Conservation (phyloP, 1,284 basidiomycete species). For the Wolfiporia cocos region DNA sequence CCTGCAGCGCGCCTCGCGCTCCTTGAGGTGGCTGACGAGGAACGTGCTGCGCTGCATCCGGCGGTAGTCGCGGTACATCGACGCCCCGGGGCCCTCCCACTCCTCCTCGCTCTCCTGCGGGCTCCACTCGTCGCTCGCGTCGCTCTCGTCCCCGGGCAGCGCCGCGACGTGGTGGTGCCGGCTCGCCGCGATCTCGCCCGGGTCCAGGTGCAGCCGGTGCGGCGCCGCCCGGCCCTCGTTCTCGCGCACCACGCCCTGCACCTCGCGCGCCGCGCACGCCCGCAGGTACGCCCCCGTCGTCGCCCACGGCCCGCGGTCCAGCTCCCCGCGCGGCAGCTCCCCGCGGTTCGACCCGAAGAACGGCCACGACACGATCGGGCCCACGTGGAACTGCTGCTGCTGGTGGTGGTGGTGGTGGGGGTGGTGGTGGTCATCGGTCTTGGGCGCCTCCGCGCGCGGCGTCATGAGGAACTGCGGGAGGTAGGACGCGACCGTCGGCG, state of each 20-base stretch:
- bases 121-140: constrained; percentile 69
- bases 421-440: constrained; percentile 1
- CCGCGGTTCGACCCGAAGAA: constrained; percentile 80
- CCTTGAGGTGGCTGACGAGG: constrained; percentile 57
- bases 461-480: constrained; percentile 6
- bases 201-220: constrained; percentile 70
- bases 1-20: constrained; percentile 54
- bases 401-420: no score
- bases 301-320: constrained; percentile 72
- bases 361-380: constrained; percentile 80
- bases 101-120: constrained; percentile 71
- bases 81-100: constrained; percentile 65
- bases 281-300: constrained; percentile 50
- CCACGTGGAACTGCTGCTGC: constrained; percentile 52
- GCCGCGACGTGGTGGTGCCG: constrained; percentile 59
- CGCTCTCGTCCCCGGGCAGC: constrained; percentile 61
- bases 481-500: constrained; percentile 23
- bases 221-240: constrained; percentile 69
- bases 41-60: constrained; percentile 73
- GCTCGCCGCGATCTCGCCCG: constrained; percentile 64
- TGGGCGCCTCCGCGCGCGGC: constrained; percentile 2
- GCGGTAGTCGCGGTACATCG: constrained; percentile 74
- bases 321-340: constrained; percentile 56
- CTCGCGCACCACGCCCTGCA: constrained; percentile 60
- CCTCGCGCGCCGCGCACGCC: constrained; percentile 63